A percentile compares a stretch with the other conserved stretches of the same genome.
phyloP scores from a whole-genome alignment of 31 red algal species.

The Endocladia muricata region DNA sequence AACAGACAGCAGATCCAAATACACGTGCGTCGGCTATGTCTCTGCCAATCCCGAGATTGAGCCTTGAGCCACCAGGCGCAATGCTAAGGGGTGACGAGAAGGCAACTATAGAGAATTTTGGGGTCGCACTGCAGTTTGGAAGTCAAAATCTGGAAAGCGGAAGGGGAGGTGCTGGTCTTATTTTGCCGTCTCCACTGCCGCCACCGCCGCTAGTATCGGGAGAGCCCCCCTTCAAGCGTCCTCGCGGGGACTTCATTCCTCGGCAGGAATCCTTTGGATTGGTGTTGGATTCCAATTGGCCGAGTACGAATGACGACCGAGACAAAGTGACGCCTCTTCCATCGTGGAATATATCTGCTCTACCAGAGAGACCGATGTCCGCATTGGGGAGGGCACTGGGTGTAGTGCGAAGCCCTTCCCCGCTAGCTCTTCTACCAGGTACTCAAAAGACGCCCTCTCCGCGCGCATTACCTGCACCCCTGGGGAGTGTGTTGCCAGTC shows the following conservation, averaged over 20 bases:
- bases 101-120: background rate
- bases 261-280: background rate
- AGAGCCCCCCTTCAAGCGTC: constrained; percentile 23
- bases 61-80: background rate
- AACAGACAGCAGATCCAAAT: background rate
- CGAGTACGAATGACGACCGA: background rate
- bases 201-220: constrained; percentile 15
- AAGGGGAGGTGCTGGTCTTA: background rate
- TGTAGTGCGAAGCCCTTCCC: constrained; percentile 19
- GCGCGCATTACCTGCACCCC: background rate
- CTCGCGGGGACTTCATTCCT: background rate
- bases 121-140: background rate
- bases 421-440: constrained; percentile 17
- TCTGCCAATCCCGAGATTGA: background rate
- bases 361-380: constrained; percentile 15
- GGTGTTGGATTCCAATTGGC: constrained; percentile 4
- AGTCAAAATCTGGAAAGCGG: constrained; percentile 30
- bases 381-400: constrained; percentile 5
- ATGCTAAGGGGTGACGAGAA: background rate
- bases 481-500: background rate
- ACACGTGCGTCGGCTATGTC: background rate
- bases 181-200: constrained; percentile 21
- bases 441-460: constrained; percentile 21
- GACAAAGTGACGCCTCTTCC: background rate
- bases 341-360: background rate